Evolutionary conservation across 306 rosid species (phyloP).

Genomic region (Quillaja saponaria): DNA sequence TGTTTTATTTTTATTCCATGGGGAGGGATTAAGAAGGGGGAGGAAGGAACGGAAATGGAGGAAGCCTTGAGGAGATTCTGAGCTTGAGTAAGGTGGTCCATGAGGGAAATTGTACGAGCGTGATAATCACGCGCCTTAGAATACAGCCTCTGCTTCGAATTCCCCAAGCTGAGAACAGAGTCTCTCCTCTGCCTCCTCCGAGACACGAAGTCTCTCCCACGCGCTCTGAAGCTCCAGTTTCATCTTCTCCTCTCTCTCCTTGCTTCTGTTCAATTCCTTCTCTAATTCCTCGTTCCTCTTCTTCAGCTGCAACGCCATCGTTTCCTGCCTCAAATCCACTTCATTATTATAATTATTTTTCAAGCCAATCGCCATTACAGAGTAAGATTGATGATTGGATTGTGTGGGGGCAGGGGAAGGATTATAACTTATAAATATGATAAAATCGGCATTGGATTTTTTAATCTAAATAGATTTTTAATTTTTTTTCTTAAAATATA

Average conservation of each 20-base stretch:
- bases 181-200: slow-evolving; percentile 93
- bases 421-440: no score
- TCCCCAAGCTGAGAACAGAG: slow-evolving; percentile 92
- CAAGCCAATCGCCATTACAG: slow-evolving; percentile 22
- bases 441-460: no score
- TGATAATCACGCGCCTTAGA: slow-evolving; percentile 68
- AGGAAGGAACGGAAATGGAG: slow-evolving; percentile 32
- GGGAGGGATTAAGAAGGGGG: slow-evolving; percentile 1
- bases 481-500: no score
- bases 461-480: no score
- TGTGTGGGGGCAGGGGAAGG: no score
- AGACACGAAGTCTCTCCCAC: slow-evolving; percentile 65
- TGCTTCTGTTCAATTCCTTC: slow-evolving; percentile 65
- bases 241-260: slow-evolving; percentile 71
- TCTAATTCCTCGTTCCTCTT: slow-evolving; percentile 73
- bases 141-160: slow-evolving; percentile 77
- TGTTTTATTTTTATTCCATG: no score
- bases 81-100: slow-evolving; percentile 69
- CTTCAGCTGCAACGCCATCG: slow-evolving; percentile 36
- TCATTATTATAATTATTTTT: no score
- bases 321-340: slow-evolving; percentile 4
- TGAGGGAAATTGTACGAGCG: slow-evolving; percentile 53
- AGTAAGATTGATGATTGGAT: no score
- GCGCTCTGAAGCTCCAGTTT: slow-evolving; percentile 46
- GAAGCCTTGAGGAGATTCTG: slow-evolving; percentile 45